These are phyloP conservation scores for Prunus padus DNA, from an alignment of 306 rosid species.

Conservation along the genomic window DNA sequence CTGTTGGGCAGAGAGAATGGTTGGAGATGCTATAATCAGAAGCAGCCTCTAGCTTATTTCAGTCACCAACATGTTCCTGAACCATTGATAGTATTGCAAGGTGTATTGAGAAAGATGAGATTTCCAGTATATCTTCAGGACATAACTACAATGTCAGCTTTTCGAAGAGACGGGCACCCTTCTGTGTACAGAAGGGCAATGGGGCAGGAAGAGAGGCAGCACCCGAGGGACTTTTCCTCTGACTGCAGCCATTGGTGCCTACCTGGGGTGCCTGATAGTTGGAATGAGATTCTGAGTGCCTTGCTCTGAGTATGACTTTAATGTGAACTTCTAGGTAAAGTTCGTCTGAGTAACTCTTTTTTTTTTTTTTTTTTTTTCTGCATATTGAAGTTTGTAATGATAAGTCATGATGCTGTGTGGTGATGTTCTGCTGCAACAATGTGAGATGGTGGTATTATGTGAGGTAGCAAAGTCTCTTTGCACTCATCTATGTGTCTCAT, in stretches of 20 bases:
- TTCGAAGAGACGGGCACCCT: constrained; percentile 90
- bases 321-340: constrained; percentile 29
- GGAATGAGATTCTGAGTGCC: constrained; percentile 89
- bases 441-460: constrained; percentile 25
- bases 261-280: constrained; percentile 94
- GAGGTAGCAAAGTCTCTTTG: constrained; percentile 10
- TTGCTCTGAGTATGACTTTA: constrained; percentile 44
- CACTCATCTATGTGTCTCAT: background rate
- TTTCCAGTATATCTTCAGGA: constrained; percentile 87
- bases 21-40: constrained; percentile 91
- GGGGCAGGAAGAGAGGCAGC: constrained; percentile 60
- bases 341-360: constrained; percentile 27
- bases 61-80: constrained; percentile 80
- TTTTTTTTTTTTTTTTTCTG: background rate
- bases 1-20: constrained; percentile 70
- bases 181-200: constrained; percentile 65
- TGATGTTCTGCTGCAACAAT: background rate
- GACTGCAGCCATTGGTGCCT: constrained; percentile 99
- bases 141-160: constrained; percentile 75
- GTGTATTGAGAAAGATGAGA: constrained; percentile 76
- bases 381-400: constrained; percentile 27
- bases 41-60: constrained; percentile 67
- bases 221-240: constrained; percentile 56
- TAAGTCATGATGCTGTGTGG: constrained; percentile 16
- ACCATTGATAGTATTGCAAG: constrained; percentile 63